phyloP scores from a whole-genome alignment of 2,329 filamentous ascomycete species.

The Ophiostoma ulmi region DNA sequence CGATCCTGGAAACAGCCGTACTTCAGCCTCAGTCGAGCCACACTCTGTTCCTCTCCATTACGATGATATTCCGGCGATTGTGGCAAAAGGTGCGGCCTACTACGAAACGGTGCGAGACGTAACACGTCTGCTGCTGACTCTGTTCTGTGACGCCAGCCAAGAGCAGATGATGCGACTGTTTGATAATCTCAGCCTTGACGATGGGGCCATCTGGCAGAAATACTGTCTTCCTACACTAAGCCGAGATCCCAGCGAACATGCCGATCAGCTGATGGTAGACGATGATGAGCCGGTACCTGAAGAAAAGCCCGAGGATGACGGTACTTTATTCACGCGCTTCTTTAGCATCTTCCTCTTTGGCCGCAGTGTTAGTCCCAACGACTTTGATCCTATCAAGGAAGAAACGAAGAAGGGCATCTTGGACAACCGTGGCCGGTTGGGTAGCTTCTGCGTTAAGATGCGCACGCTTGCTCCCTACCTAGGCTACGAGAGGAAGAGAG shows the following conservation, averaged over 20 bases:
- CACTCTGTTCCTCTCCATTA: not conserved
- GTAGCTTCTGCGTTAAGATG: conserved; percentile 28
- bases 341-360: conserved; percentile 29
- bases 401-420: conserved; percentile 21
- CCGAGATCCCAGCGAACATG: not conserved
- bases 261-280: not conserved
- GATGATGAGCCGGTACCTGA: not conserved
- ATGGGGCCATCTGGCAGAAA: conserved; percentile 22
- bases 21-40: not conserved
- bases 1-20: not conserved
- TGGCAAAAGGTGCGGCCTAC: conserved; percentile 19
- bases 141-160: conserved; percentile 20
- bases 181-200: not conserved
- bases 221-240: conserved; percentile 20
- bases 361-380: conserved; percentile 16
- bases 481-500: not conserved
- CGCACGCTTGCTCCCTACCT: conserved; percentile 4
- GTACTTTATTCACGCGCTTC: conserved; percentile 26
- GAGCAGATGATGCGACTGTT: conserved; percentile 22
- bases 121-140: conserved; percentile 25
- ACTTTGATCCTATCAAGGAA: conserved; percentile 13
- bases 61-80: conserved; percentile 23
- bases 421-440: conserved; percentile 22
- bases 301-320: conserved; percentile 14
- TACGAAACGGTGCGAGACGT: conserved; percentile 24